Evolutionary conservation across 2,329 filamentous ascomycete genomes (phyloP), one percentile per base, ranked within the genome.

Genomic region (Metarhizium brunneum): DNA sequence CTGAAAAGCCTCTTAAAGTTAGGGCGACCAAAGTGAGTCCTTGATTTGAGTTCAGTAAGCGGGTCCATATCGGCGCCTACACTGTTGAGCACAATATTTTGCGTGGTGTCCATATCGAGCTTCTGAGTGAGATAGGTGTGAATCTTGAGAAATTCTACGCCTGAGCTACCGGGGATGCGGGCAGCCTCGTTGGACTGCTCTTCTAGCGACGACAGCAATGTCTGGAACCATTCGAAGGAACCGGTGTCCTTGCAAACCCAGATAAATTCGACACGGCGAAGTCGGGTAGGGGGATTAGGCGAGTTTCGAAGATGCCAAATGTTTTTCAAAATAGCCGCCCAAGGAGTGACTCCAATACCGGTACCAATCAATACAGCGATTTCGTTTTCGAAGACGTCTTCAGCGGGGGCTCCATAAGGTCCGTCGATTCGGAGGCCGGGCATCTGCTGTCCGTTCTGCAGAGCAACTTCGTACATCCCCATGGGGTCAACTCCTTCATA

Each of bases 141-240:
- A 62, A 99, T 99, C 70, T 92, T 90, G 65, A 99, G 77, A 81
- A 99, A 99, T 66, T 97, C 91, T 51, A 81, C 75, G 30, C 83
- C 83, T 49, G 84, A 83, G 62, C 83, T 83, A 56, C 85, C 86
- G 36, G 84, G 82, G 47, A 86, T 77, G 53, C 81, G 82, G 47
- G 86, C 84, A 4, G 84, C 84, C 64, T 85, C 81, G 57, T 83
- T 79, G 52, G 87, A 92, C 69, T 99, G 94, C 40, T 85, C 80
- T 72, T 99, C 94, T 25, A 99, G 86, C 0, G 90, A 95, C 0
- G 88, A 89, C 16, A 99, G 82, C 1, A 99, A 84, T 1, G 88
- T 91, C 70, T 99, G 94, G 78, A 99, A 97, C 94, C 94, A 99
- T 74, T 97, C 94, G 66, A 99, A 99, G 0, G 92, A 96, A 38